phyloP scores from a whole-genome alignment of 2,329 filamentous ascomycete species.

The Claviceps sp. region DNA sequence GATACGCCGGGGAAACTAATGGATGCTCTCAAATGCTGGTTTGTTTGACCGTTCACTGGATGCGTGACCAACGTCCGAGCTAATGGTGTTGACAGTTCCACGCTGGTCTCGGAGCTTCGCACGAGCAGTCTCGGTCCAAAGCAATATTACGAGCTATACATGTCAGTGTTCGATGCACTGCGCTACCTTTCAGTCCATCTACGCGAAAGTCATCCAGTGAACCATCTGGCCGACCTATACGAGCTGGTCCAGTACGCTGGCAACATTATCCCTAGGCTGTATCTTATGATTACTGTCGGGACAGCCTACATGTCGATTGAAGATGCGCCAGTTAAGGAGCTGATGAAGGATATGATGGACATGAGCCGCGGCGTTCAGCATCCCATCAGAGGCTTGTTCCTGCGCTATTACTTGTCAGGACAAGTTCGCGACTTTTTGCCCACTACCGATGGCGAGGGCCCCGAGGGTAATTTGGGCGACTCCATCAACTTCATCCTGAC shows the following conservation, averaged over 20 bases:
- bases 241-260: slow-evolving; percentile 96
- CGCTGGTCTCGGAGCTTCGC: slow-evolving; percentile 92
- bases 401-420: slow-evolving; percentile 91
- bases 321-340: slow-evolving; percentile 96
- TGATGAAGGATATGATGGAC: slow-evolving; percentile 99
- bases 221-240: slow-evolving; percentile 95
- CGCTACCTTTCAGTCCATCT: slow-evolving; percentile 94
- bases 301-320: slow-evolving; percentile 98
- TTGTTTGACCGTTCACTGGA: slow-evolving; percentile 24
- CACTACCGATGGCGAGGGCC: slow-evolving; percentile 69
- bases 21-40: slow-evolving; percentile 99
- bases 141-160: slow-evolving; percentile 99
- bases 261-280: slow-evolving; percentile 90
- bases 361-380: slow-evolving; percentile 98
- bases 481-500: slow-evolving; percentile 97
- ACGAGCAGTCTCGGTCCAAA: slow-evolving; percentile 97
- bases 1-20: slow-evolving; percentile 97
- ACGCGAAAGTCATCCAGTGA: slow-evolving; percentile 92
- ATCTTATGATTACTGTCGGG: slow-evolving; percentile 98
- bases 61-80: neutral
- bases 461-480: slow-evolving; percentile 90
- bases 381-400: slow-evolving; percentile 84
- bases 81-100: slow-evolving; percentile 51
- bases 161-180: slow-evolving; percentile 96
- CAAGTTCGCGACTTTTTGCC: slow-evolving; percentile 87